These are phyloP conservation scores for Macroventuria anomochaeta DNA, from an alignment of 2,329 filamentous ascomycete species.

Conservation along the genomic window DNA sequence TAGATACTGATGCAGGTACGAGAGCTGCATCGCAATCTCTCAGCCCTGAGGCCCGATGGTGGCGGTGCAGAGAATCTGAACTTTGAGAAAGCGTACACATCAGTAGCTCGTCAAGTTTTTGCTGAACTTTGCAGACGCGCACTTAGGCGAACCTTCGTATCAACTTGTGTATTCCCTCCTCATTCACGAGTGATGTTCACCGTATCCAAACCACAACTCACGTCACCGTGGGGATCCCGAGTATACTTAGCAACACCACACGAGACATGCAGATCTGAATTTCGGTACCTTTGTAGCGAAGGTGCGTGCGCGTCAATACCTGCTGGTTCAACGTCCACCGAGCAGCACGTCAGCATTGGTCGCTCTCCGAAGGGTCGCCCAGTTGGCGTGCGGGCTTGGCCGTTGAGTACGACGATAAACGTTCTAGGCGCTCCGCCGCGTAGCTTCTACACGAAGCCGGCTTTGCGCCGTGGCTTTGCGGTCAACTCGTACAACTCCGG, in stretches of 20 bases:
- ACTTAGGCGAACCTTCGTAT: neutral
- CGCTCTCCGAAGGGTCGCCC: neutral
- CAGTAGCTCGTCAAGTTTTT: neutral
- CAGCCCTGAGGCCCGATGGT: neutral
- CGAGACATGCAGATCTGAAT: slow-evolving; percentile 9
- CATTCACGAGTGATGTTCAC: neutral
- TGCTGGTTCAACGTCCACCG: neutral
- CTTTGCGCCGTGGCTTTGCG: no score
- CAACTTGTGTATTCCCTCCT: neutral
- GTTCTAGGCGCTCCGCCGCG: no score
- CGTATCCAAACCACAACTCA: neutral
- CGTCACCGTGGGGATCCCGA: neutral
- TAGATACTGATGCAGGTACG: neutral
- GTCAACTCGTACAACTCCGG: no score
- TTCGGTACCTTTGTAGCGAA: neutral
- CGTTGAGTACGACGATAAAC: neutral
- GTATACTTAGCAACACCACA: slow-evolving; percentile 5
- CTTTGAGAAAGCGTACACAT: no score
- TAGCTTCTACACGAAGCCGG: no score
- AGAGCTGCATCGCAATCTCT: neutral
- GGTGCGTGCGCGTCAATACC: slow-evolving; percentile 3
- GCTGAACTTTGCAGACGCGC: no score
- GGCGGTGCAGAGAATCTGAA: no score
- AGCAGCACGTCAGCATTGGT: neutral
- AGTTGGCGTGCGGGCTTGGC: neutral